These are phyloP conservation scores for Venturia nashicola DNA, from an alignment of 2,329 filamentous ascomycete species.

Conservation along the genomic window DNA sequence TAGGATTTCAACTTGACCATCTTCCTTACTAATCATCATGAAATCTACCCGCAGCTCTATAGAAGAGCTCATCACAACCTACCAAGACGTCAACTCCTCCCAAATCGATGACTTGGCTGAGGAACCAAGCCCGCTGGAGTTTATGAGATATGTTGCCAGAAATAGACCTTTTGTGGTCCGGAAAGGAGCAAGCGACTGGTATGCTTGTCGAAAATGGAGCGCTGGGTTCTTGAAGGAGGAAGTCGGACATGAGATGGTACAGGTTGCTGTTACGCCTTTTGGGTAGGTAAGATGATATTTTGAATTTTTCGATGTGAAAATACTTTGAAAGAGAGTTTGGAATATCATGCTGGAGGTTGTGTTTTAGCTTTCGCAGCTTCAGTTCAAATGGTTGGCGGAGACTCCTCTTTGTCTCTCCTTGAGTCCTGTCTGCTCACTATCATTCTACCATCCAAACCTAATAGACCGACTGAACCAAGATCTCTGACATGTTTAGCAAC, in stretches of 20 bases:
- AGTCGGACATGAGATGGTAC: conserved; percentile 48
- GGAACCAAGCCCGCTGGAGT: conserved; percentile 63
- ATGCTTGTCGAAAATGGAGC: conserved; percentile 51
- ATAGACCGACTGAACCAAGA: not conserved
- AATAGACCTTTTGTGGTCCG: conserved; percentile 67
- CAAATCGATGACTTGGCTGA: conserved; percentile 47
- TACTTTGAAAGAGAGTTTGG: not conserved
- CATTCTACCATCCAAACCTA: too few relatives aligned
- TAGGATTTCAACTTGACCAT: not conserved
- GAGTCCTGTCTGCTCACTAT: conserved; percentile 21
- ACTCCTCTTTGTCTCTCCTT: conserved; percentile 13
- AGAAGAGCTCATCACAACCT: conserved; percentile 21
- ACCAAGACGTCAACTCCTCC: conserved; percentile 57
- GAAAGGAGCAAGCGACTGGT: conserved; percentile 49
- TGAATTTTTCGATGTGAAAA: not conserved
- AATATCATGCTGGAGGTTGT: not conserved
- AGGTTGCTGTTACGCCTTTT: conserved; percentile 64
- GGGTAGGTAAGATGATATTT: conserved; percentile 36
- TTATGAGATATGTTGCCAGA: conserved; percentile 62
- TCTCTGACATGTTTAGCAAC: conserved; percentile 30
- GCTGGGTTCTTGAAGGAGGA: conserved; percentile 43
- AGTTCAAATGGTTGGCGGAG: too few relatives aligned
- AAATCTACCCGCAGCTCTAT: not conserved
- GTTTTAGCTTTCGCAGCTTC: too few relatives aligned
- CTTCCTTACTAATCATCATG: not conserved